Evolutionary conservation across 768 basidiomycete genomes (phyloP), one percentile per base, ranked within the genome.

Genomic region (Suillus ampliporus): DNA sequence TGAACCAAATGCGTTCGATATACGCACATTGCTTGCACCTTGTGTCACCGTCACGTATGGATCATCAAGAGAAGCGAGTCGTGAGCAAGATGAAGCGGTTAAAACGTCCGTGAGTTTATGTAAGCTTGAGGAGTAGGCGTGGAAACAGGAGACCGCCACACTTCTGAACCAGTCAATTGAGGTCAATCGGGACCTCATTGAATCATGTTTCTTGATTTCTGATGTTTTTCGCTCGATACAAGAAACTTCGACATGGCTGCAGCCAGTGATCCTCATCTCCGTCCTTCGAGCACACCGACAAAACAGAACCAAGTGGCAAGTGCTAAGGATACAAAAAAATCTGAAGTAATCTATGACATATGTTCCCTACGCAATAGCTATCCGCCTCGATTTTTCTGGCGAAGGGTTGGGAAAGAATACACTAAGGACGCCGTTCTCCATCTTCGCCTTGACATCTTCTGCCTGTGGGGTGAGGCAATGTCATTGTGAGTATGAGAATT

Each of bases 371-470:
- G 13, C 46, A 26, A 23, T 23, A 46, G 21, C 44, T 13, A 43
- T 43, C 19, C 19, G 19, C 19, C 19, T 43, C 10, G 2, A 40
- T 58, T 71, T 62, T 63, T 84, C 83, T 1, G 79, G 71, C 6
- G 76, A 69, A 4, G 76, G 69, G 72, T 78, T 82, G 17, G 84
- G 84, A 74, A 85, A 86, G 17, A 75, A 78, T 31, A 86, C 74
- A 1, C 74, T 76, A 64, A 86, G 69, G 19, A 86, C 65, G 1
- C 83, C 84, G 37, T 83, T 68, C 52, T 80, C 79, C 78, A 85
- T 80, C 40, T 69, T 71, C 1, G 84, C 84, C 58, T 78, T 81
- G 60, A 85, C 78, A 37, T 82, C 76, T 28, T 82, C 77, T n/a
- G 74, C 70, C 82, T 84, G 10, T 37, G 37, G 37, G 11, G 37